Evolutionary conservation across 768 basidiomycete genomes (phyloP), one percentile per base, ranked within the genome.

Genomic region (Termitomyces sp.): DNA sequence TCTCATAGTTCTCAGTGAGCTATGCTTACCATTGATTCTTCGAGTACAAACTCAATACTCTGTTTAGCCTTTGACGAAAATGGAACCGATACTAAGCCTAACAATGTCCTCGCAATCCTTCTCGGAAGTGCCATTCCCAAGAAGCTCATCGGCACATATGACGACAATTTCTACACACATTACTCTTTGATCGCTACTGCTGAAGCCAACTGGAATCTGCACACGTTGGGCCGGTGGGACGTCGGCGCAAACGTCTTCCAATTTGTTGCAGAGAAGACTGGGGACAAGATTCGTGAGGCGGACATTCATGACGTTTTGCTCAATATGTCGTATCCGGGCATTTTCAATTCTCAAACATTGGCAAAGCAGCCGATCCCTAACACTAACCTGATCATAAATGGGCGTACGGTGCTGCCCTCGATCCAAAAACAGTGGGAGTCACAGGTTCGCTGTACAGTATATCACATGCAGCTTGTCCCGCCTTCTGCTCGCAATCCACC

Each of bases 151-250:
- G 78, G 77, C 23, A 82, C 76, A 1, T 73, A 66, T 9, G 85
- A 87, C 68, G 33, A 66, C 44, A 78, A 74, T 5, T 83, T 77
- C 70, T 85, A 86, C 67, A 79, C 79, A 1, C 85, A 87, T 66
- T 86, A 84, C 69, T 84, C 82, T 3, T 63, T 68, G 45, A 71
- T 85, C 50, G 75, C 78, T 12, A 81, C 84, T 21, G 75, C 84
- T 28, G 66, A 85, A 68, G 75, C 76, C 35, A 87, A 86, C 70
- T 86, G 85, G 84, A 69, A 69, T 5, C 79, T 87, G 33, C 77
- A 76, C 38, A 81, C 79, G 11, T 80, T 86, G 23, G 85, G 84
- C 19, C 77, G 84, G 6, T 57, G 56, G 60, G 56, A 60, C 38
- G 56, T 60, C n/a, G 56, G 60, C 68, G 72, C 68, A 56, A 84